Base-by-base conservation (phyloP, 1,284 basidiomycete species). In the Cutaneotrichosporon cavernicola region DNA sequence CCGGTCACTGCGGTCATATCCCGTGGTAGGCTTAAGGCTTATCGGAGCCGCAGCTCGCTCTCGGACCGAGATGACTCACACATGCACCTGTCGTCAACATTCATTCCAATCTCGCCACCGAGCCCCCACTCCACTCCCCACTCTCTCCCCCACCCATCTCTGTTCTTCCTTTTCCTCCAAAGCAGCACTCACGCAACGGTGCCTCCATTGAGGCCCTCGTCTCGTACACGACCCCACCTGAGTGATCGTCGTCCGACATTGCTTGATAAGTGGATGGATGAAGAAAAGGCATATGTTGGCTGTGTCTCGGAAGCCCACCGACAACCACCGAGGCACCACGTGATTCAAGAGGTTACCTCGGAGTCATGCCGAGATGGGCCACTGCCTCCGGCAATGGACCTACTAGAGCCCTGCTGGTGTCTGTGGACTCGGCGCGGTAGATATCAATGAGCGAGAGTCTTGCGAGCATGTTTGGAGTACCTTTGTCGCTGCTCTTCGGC, bases 51-150 rank as follows among this genome's bases (percentile, higher is more conserved):
- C 40, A 16, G 40, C 40, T 14, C 36, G 40, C 40, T 16, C 40
- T 43, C 40, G 13, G 40, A 43, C n/a, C n/a, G 13, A 7, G 47
- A 32, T 22, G 16, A 52, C 50, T 52, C 26, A 52, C 50, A 31
- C 50, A 52, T 18, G 50, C 50, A 16, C 50, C 50, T 52, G 10
- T 26, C 13, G 50, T 52, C 50, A 52, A 30, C 47, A 13, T 36
- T 13, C 34, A 36, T 8, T 36, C 11, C 34, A 36, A 36, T n/a
- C 21, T 49, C 22, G 10, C 36, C 36, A 9, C 9, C 36, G 9
- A 1, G 36, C 36, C 36, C 36, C 36, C 36, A 36, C 36, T 10
- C 36, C n/a, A n/a, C n/a, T n/a, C n/a, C n/a, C n/a, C n/a, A n/a
- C n/a, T n/a, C n/a, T n/a, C 4, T 36, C 36, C 36, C 36, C 36